Evolutionary conservation across 805 yeast species (phyloP).

Genomic region (Kazachstania taianensis): DNA sequence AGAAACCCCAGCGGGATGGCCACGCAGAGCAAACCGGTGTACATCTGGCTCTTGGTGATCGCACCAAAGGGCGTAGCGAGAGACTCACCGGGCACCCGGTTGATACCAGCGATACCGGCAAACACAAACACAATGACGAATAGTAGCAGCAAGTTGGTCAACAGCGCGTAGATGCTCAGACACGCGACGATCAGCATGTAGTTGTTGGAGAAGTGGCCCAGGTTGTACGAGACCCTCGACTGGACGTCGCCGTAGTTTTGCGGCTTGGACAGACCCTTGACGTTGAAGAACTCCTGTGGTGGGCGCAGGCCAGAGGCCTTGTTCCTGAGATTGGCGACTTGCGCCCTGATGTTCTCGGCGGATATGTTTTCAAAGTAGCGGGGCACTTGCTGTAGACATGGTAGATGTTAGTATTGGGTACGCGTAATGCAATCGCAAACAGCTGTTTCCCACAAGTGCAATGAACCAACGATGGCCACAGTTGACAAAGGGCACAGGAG

Average conservation of each 20-base stretch:
- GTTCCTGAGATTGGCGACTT: constrained; percentile 45
- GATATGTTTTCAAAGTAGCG: constrained; percentile 26
- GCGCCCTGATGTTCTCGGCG: constrained; percentile 31
- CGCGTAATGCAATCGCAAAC: too few relatives aligned
- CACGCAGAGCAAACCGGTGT: constrained; percentile 69
- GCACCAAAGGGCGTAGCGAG: constrained; percentile 65
- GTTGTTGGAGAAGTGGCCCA: constrained; percentile 80
- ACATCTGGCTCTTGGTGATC: constrained; percentile 68
- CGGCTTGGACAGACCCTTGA: constrained; percentile 84
- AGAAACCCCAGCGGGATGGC: constrained; percentile 74
- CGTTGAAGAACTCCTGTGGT: constrained; percentile 88
- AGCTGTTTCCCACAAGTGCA: too few relatives aligned
- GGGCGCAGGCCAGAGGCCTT: constrained; percentile 69
- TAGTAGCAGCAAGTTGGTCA: constrained; percentile 75
- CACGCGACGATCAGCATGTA: constrained; percentile 64
- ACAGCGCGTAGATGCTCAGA: constrained; percentile 71
- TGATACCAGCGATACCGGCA: constrained; percentile 71
- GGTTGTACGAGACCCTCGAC: constrained; percentile 75
- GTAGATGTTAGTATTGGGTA: too few relatives aligned
- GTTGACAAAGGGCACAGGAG: too few relatives aligned
- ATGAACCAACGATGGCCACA: too few relatives aligned
- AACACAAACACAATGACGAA: constrained; percentile 70
- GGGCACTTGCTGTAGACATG: constrained; percentile 21
- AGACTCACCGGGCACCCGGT: constrained; percentile 71
- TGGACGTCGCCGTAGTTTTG: constrained; percentile 82